Base-by-base conservation (phyloP, 2,329 filamentous ascomycete genomes). In the Metarhizium album region DNA sequence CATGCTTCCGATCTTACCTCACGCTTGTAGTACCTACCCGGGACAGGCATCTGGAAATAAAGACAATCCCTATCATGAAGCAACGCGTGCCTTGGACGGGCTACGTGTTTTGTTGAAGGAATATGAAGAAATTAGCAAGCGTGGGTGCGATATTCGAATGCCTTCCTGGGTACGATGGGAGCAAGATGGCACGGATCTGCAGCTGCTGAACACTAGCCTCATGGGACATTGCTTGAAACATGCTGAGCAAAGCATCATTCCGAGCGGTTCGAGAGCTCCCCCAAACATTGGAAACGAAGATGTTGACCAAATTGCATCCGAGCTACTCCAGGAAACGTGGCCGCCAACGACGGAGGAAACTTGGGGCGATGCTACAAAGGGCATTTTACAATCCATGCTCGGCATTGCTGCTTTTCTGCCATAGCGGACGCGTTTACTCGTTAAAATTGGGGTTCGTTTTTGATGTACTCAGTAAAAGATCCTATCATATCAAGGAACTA, bases 271-370 rank as follows among this genome's bases (percentile, higher is more conserved):
- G 13, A 37, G 42, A n/a, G 6, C 47, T 18, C 16, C 16, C 23
- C 31, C 38, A 31, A 31, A 45, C 14, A 27, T n/a, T 9, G 43
- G 45, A 14, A 5, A 50, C 18, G 55, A 58, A 9, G 66, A 66
- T 24, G 53, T 66, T 20, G 59, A 67, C 24, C 60, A 57, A 29
- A 55, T 69, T 47, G 67, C 67, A 5, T 60, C 59, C 58, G 65
- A 68, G 31, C 50, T 68, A 37, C 53, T 69, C 29, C 59, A 61
- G 2, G 59, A 59, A 20, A 58, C 55, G 4, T 50, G 58, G 37
- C 59, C 58, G 8, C 53, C 51, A 18, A 50, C 20, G 18, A 48
- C 35, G 4, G 56, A 61, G 9, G 56, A 60, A 16, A 65, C 60
- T 1, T 70, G 67, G 67, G 68, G 67, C 2, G 56, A 53, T 22